Conservation (phyloP, 2,329 filamentous ascomycete genomes). For the Pleoardoris graminearum region DNA sequence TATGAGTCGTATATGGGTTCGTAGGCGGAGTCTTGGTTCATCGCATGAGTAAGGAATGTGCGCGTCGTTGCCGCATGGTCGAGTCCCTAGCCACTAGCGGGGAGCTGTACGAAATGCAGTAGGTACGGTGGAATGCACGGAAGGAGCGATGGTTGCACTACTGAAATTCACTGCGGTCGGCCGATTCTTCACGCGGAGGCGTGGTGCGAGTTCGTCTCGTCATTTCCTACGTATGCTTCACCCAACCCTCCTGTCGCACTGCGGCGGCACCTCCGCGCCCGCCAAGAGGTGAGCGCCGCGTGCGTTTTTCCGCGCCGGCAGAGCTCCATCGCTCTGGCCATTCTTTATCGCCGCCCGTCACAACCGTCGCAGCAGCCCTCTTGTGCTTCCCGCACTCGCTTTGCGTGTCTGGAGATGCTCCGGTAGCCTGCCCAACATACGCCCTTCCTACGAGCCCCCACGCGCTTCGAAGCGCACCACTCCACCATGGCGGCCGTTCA, state of each 20-base stretch:
- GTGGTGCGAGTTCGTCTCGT: no score
- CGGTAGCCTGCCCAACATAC: not conserved
- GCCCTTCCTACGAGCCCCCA: slow-evolving; percentile 15
- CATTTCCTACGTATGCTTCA: not conserved
- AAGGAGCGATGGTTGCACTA: not conserved
- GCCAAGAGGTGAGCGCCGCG: not conserved
- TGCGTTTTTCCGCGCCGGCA: slow-evolving; percentile 3
- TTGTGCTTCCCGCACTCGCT: not conserved
- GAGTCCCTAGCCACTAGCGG: not conserved
- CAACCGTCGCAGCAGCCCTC: not conserved
- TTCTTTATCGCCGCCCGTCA: slow-evolving; percentile 8
- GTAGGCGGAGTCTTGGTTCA: not conserved
- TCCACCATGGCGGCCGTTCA: slow-evolving; percentile 56
- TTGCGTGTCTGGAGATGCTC: slow-evolving; percentile 2
- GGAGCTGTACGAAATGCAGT: not conserved
- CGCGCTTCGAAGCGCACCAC: slow-evolving; percentile 4
- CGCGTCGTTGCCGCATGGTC: not conserved
- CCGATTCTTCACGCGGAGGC: no score
- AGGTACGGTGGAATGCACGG: not conserved
- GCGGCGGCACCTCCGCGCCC: not conserved
- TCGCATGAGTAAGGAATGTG: not conserved
- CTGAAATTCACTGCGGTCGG: no score
- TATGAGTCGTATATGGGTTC: not conserved
- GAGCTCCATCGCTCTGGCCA: slow-evolving; percentile 2
- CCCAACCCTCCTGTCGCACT: not conserved